A percentile compares a stretch with the other conserved stretches of the same genome.
phyloP scores from a whole-genome alignment of 805 yeast genomes.

The Jamesozyma jinghongensis region DNA sequence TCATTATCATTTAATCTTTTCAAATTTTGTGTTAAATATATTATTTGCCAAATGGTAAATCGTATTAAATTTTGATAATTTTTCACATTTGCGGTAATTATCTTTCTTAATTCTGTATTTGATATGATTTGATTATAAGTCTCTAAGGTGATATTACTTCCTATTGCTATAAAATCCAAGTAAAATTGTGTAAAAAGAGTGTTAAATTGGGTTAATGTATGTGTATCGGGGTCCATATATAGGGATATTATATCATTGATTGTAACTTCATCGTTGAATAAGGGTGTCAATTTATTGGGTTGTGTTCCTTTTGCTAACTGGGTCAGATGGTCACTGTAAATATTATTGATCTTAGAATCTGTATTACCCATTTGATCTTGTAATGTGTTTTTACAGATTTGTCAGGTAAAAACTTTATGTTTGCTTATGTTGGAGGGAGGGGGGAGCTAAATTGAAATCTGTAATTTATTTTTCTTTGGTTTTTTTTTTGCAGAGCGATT shows the following conservation, averaged over 20 bases:
- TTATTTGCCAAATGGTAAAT: constrained; percentile 30
- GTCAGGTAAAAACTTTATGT: too few relatives aligned
- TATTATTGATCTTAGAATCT: constrained; percentile 51
- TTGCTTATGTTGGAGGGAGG: too few relatives aligned
- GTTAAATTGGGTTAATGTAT: constrained; percentile 18
- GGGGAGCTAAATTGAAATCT: too few relatives aligned
- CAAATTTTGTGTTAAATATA: constrained; percentile 20
- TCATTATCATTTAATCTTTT: neutral
- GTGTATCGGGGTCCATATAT: neutral
- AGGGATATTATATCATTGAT: neutral
- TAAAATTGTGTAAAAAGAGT: constrained; percentile 34
- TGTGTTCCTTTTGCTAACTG: constrained; percentile 7
- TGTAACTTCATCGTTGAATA: constrained; percentile 13
- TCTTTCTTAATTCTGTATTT: constrained; percentile 44
- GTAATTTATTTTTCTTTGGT: too few relatives aligned
- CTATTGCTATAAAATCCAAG: constrained; percentile 12
- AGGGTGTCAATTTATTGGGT: constrained; percentile 23
- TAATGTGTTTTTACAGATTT: too few relatives aligned
- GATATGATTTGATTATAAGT: constrained; percentile 40
- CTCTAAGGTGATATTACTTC: constrained; percentile 12
- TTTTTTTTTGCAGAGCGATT: too few relatives aligned
- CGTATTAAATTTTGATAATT: constrained; percentile 34
- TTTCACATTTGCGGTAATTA: neutral
- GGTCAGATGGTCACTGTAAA: constrained; percentile 42
- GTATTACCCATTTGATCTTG: constrained; percentile 73